Evolutionary conservation across 345 rosid genomes (phyloP), one percentile per base, ranked within the genome.

Genomic region (Pistacia atlantica): DNA sequence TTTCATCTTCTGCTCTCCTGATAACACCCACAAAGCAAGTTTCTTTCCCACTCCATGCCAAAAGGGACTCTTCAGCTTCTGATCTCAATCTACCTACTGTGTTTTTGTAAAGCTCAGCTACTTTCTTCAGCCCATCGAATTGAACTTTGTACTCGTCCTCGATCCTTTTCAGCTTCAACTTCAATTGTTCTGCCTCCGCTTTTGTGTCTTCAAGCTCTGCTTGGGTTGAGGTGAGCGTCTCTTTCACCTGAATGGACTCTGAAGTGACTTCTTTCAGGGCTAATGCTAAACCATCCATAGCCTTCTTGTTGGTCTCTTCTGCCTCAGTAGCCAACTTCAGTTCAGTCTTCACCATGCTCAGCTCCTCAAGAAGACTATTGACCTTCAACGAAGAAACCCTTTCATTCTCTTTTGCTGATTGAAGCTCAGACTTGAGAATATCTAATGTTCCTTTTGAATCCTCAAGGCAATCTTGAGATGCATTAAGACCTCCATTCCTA

Each of bases 31-130:
- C 91, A 11, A 96, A 91, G 28, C 86, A 91, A 0, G 84, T 87
- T 67, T 93, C 99, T 82, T 91, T 93, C 49, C 83, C 97, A 18
- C 83, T 88, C 99, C 98, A 96, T 4, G 95, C 97, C 69, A 81
- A 7, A 2, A 86, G 80, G 0, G 97, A 84, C 17, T 92, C 98
- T 78, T 96, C 98, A 3, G 95, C 97, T 80, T 96, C 98, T 3
- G 85, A 8, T 72, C 90, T 84, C 65, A 93, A 58, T 76, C 97
- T 86, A 70, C 92, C 98, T 0, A 84, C 78, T 3, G 89, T 83
- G 84, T 93, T 92, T 69, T 82, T 86, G 51, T 79, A 69, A 56
- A 72, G 63, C 4, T 93, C 97, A 0, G 89, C 79, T 80, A 89
- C 97, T 77, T 76, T 84, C 73, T 63, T 90, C 17, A 78, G 80